Percentiles rank a stretch among this genome's conserved stretches.
Evolutionary conservation across 768 basidiomycete species (phyloP).

Genomic region (Zangia roseola): DNA sequence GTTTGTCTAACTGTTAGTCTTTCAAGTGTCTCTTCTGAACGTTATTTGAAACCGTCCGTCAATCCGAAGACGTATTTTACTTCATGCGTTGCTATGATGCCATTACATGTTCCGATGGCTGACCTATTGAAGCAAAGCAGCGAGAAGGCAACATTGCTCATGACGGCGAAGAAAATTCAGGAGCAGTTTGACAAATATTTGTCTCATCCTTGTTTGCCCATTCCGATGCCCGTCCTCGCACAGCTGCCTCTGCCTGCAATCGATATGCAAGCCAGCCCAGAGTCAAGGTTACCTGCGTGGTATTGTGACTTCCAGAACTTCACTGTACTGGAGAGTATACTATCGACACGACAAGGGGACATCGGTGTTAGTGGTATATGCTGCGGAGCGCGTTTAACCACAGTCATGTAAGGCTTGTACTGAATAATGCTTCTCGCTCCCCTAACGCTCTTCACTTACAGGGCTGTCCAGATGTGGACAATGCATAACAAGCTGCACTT

Average conservation of each 20-base stretch:
- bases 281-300: too few species aligned
- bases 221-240: background rate
- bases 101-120: conserved; percentile 17
- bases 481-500: conserved; percentile 15
- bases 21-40: too few species aligned
- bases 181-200: conserved; percentile 11
- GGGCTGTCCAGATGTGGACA: conserved; percentile 17
- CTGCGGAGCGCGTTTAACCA: conserved; percentile 11
- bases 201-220: conserved; percentile 14
- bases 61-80: conserved; percentile 19
- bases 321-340: conserved; percentile 9
- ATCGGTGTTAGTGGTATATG: conserved; percentile 1
- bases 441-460: too few species aligned
- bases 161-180: conserved; percentile 15
- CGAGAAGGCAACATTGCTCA: conserved; percentile 11
- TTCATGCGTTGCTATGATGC: conserved; percentile 11
- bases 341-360: conserved; percentile 3
- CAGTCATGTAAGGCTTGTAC: conserved; percentile 3
- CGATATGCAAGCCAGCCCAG: background rate
- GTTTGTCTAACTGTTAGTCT: too few species aligned
- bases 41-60: conserved; percentile 16
- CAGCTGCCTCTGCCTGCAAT: background rate
- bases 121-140: background rate
- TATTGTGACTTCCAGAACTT: conserved; percentile 12
- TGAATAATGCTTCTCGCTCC: too few species aligned